phyloP scores from a whole-genome alignment of 108 stramenopile genomes.

The Mediolabrus comicus region DNA sequence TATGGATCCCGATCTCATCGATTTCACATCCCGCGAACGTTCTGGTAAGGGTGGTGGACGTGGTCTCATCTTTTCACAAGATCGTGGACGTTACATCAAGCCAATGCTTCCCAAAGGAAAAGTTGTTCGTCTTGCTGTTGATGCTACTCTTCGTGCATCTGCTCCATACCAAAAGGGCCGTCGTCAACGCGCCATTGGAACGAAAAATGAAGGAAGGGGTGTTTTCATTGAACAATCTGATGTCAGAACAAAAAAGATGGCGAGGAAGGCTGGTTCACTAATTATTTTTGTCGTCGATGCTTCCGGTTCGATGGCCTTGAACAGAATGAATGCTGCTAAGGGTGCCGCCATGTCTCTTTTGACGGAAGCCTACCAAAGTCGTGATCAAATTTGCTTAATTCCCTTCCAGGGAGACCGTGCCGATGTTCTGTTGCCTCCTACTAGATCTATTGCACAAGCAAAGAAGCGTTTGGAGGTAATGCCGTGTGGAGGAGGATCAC shows the following conservation, averaged over 20 bases:
- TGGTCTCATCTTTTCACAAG: constrained; percentile 94
- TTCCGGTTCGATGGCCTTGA: constrained; percentile 96
- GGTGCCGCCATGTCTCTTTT: constrained; percentile 94
- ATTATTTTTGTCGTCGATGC: constrained; percentile 97
- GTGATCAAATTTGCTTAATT: constrained; percentile 94
- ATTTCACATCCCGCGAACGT: constrained; percentile 77
- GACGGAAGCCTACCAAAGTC: constrained; percentile 95
- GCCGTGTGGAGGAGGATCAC: constrained; percentile 98
- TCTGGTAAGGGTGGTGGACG: constrained; percentile 94
- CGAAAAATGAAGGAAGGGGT: constrained; percentile 72
- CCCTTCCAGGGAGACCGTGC: constrained; percentile 95
- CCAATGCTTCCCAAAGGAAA: constrained; percentile 96
- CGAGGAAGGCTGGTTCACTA: constrained; percentile 94
- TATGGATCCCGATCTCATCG: constrained; percentile 95
- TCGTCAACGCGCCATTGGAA: constrained; percentile 72
- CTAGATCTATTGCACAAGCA: constrained; percentile 92
- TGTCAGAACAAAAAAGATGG: constrained; percentile 95
- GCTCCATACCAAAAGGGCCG: constrained; percentile 93
- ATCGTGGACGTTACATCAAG: constrained; percentile 97
- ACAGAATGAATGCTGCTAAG: constrained; percentile 98
- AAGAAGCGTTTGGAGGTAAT: constrained; percentile 93
- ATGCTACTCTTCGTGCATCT: constrained; percentile 93
- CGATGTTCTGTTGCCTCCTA: constrained; percentile 95
- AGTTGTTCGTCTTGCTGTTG: constrained; percentile 87
- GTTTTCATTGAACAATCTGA: constrained; percentile 91